Evolutionary conservation across 1,284 basidiomycete genomes (phyloP).

Genomic region (Moesziomyces parantarcticus): DNA sequence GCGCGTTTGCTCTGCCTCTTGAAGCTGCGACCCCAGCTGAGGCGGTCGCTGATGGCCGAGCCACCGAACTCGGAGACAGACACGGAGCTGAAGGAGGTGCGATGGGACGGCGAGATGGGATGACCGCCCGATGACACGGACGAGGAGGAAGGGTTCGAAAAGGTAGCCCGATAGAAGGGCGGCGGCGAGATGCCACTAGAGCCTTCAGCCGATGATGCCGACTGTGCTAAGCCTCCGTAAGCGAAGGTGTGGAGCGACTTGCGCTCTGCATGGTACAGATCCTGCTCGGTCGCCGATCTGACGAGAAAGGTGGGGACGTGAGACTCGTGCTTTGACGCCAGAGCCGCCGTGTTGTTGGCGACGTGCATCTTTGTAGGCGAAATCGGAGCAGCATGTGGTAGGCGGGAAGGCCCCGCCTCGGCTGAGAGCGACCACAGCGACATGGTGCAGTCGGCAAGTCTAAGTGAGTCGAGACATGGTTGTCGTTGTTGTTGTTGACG

Average conservation of each 20-base stretch:
- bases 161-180: slow-evolving; percentile 34
- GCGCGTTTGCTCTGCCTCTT: slow-evolving; percentile 37
- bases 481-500: too few species aligned
- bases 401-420: slow-evolving; percentile 40
- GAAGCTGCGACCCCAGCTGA: slow-evolving; percentile 41
- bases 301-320: slow-evolving; percentile 39
- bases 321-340: slow-evolving; percentile 29
- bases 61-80: slow-evolving; percentile 40
- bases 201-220: slow-evolving; percentile 18
- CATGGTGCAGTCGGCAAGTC: slow-evolving; percentile 4
- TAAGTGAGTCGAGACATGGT: too few species aligned
- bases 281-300: slow-evolving; percentile 41
- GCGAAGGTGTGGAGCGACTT: slow-evolving; percentile 37
- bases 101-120: slow-evolving; percentile 32
- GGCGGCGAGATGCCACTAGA: slow-evolving; percentile 27
- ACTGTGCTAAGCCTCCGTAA: slow-evolving; percentile 19
- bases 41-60: slow-evolving; percentile 36
- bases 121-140: slow-evolving; percentile 41
- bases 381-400: slow-evolving; percentile 5
- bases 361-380: slow-evolving; percentile 19
- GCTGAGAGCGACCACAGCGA: slow-evolving; percentile 31
- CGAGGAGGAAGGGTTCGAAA: slow-evolving; percentile 49
- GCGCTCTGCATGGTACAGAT: slow-evolving; percentile 35
- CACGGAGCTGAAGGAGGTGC: slow-evolving; percentile 51
- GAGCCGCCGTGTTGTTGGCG: slow-evolving; percentile 1